Evolutionary conservation across 257 asterid species (phyloP).

Genomic region (Cordia subcordata): DNA sequence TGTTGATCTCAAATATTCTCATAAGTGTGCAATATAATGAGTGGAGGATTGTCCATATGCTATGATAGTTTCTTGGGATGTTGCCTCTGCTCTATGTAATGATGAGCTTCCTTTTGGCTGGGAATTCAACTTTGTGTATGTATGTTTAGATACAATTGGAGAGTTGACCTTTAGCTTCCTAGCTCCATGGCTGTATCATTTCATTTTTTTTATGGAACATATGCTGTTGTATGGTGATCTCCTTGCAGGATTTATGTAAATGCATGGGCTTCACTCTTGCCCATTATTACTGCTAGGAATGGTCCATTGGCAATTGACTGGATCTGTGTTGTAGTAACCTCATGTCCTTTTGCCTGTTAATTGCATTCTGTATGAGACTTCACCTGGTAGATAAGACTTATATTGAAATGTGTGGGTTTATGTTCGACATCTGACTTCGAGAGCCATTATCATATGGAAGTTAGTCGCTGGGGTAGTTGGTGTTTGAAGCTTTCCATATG

Average conservation of each 20-base stretch:
- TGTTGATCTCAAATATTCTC: background rate
- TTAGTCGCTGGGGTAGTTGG: too few relatives aligned
- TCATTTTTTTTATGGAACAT: background rate
- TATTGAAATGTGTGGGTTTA: too few relatives aligned
- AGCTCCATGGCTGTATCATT: background rate
- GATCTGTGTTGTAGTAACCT: too few relatives aligned
- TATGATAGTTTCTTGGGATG: background rate
- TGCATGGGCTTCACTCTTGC: background rate
- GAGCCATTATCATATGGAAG: too few relatives aligned
- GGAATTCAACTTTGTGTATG: background rate
- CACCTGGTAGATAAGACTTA: too few relatives aligned
- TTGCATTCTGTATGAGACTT: too few relatives aligned
- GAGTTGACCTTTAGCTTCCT: background rate
- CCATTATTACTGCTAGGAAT: too few relatives aligned
- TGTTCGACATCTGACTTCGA: too few relatives aligned
- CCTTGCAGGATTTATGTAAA: background rate
- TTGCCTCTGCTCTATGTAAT: background rate
- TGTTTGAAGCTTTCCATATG: background rate
- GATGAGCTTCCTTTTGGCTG: background rate
- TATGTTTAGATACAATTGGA: background rate
- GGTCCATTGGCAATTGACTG: too few relatives aligned
- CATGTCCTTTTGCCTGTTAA: too few relatives aligned
- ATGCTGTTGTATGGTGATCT: background rate
- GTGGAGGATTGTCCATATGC: background rate
- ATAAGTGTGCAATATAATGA: background rate